Evolutionary conservation across 352 stramenopile genomes (phyloP), one percentile per base, ranked within the genome.

Genomic region (Phytophthora sojae): DNA sequence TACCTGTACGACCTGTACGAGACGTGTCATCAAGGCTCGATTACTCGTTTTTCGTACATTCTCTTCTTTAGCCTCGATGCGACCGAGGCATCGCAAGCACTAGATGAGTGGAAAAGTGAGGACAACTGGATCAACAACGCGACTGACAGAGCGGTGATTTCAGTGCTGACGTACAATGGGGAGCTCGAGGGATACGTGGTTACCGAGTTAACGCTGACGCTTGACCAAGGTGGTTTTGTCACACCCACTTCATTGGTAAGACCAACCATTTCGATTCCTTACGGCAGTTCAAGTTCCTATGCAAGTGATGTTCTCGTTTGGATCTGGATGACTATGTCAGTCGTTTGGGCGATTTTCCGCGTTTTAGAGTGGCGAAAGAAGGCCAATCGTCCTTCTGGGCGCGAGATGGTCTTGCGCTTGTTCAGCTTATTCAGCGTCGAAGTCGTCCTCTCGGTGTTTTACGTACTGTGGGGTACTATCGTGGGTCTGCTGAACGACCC

Each of bases 121-220:
- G 21, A 21, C 21, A 64, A 66, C n/a, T 85, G 75, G 75, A 65
- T 85, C 32, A 59, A 77, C 29, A 62, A 57, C n/a, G 68, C 69
- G 0, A 84, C 78, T 4, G 50, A 64, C n/a, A 55, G 65, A 52
- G 73, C 84, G 15, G 15, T 60, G 23, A 71, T 83, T 51, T 77
- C 65, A 11, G 50, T 88, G 12, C 64, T 84, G 23, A 80, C 69
- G 5, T 86, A 83, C 67, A 85, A 88, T 42, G 80, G 75, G 2
- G 80, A 88, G 52, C 44, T 88, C 1, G 39, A 80, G n/a, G 65
- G 62, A 2, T 84, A 85, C 51, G 73, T 66, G 1, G 57, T 83
- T 11, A 82, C 75, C 0, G 54, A 77, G 12, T 47, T 86, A 12
- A 49, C 7, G 0, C n/a, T 88, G 11, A 26, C 66, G 15, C 83